Evolutionary conservation across 495 filamentous ascomycete species (phyloP).

Genomic region (Apiosordaria backusii): DNA sequence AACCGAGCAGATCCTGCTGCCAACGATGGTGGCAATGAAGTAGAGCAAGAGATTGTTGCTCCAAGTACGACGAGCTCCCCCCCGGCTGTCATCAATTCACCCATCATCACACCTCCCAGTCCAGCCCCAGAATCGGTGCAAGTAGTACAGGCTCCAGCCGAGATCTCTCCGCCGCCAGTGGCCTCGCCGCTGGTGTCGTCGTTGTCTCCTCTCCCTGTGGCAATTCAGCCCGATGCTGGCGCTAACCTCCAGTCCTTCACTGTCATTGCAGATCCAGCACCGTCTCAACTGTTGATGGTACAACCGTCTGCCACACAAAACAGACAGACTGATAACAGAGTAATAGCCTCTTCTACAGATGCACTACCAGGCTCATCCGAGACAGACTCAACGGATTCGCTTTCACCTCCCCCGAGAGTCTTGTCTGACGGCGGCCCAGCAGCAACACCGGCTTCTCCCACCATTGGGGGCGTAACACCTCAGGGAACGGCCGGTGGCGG

Average conservation of each 20-base stretch:
- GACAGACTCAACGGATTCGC: conserved; percentile 6
- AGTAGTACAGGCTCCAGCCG: conserved; percentile 19
- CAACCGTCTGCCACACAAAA: conserved; percentile 24
- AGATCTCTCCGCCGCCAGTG: conserved; percentile 4
- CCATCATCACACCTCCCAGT: conserved; percentile 17
- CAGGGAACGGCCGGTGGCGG: conserved; percentile 7
- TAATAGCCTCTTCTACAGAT: conserved; percentile 29
- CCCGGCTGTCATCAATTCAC: conserved; percentile 18
- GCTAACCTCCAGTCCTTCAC: conserved; percentile 27
- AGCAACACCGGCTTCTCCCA: conserved; percentile 22
- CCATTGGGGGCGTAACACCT: conserved; percentile 18
- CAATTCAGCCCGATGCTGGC: conserved; percentile 12
- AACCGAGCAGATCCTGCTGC: conserved; percentile 14
- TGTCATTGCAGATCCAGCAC: conserved; percentile 20
- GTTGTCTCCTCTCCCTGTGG: conserved; percentile 18
- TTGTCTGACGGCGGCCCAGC: conserved; percentile 15
- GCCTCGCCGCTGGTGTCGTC: conserved; percentile 3
- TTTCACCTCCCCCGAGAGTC: conserved; percentile 19
- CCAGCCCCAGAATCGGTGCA: conserved; percentile 9
- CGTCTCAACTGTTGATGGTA: conserved; percentile 17
- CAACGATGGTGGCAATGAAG: conserved; percentile 14
- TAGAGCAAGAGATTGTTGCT: conserved; percentile 7
- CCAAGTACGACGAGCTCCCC: conserved; percentile 37
- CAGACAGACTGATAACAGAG: conserved; percentile 35
- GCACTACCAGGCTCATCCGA: conserved; percentile 16